These are phyloP conservation scores for Anisodus tanguticus DNA, from an alignment of 257 asterid genomes.

Conservation along the genomic window DNA sequence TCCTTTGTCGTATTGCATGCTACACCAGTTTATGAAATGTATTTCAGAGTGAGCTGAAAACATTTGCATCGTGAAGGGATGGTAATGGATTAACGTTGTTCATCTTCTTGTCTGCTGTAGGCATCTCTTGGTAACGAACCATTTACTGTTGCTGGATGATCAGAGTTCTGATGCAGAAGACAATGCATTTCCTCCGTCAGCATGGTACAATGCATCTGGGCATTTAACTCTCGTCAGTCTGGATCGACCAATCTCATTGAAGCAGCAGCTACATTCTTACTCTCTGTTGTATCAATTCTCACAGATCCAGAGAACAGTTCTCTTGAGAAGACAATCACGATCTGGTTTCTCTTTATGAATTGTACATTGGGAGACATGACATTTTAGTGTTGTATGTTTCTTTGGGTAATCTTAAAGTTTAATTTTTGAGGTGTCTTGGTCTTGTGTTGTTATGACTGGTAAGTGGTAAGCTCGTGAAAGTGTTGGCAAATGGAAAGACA, in stretches of 20 bases:
- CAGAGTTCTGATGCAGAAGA: conserved; percentile 10
- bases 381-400: not conserved
- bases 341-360: conserved; percentile 11
- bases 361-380: conserved; percentile 8
- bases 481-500: not conserved
- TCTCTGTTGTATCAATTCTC: conserved; percentile 24
- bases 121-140: not conserved
- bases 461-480: not conserved
- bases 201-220: not conserved
- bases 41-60: not conserved
- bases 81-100: not conserved
- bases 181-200: conserved; percentile 3
- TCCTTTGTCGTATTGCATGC: not conserved
- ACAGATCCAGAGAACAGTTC: not conserved
- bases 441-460: not conserved
- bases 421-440: not conserved
- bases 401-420: conserved; percentile 5
- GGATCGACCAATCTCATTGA: not conserved
- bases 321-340: not conserved
- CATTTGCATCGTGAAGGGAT: conserved; percentile 3
- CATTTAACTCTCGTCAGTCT: not conserved
- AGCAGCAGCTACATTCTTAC: not conserved
- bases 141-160: conserved; percentile 9
- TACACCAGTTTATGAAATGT: conserved; percentile 3
- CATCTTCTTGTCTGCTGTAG: conserved; percentile 15